Base-by-base conservation (phyloP, 768 basidiomycete genomes). In the Cantharellus anzutake region DNA sequence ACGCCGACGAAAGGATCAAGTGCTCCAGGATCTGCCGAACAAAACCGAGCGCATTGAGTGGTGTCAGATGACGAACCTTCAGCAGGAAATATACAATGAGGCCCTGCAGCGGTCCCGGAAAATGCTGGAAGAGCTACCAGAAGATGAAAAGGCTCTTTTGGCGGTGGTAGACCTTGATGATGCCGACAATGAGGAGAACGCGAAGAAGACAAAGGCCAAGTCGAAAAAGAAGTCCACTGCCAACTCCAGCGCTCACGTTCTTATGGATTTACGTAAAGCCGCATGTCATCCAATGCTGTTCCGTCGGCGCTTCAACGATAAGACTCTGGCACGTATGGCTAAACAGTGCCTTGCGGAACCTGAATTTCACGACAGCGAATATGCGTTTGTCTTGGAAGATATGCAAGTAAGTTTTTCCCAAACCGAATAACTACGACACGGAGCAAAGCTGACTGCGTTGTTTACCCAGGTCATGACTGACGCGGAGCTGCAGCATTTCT, bases 261-360 rank as follows among this genome's bases (percentile, higher is more conserved):
- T 99, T 41, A 98, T 98, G 90, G 93, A 96, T 66, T 76, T 99
- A 14, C 81, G 96, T 40, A 99, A 99, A 71, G 96, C 96, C 2
- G 85, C 94, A 2, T 84, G 82, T 39, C 96, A 99, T 72, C 94
- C 96, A 2, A 87, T 98, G 84, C 76, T 99, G 16, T 99, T 99
- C 76, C 78, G 96, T 40, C 81, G 78, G 42, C 76, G 76, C 3
- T 99, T 88, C 70, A 82, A 83, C 16, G 87, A 96, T 67, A 78
- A 81, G 29, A 79, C 73, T 51, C 70, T 99, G 64, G 76, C 77
- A 34, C 74, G 79, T 2, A 82, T 98, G 63, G 80, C 94, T 4
- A 87, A 79, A 66, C 80, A 83, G 57, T 75, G 96, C 57, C 71
- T 98, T 68, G 89, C 89, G 69, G 94, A 97, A 68, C 82, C 86